Conservation (phyloP, 192 early-diverging fungal genomes). For the Chytriomyces confervae region DNA sequence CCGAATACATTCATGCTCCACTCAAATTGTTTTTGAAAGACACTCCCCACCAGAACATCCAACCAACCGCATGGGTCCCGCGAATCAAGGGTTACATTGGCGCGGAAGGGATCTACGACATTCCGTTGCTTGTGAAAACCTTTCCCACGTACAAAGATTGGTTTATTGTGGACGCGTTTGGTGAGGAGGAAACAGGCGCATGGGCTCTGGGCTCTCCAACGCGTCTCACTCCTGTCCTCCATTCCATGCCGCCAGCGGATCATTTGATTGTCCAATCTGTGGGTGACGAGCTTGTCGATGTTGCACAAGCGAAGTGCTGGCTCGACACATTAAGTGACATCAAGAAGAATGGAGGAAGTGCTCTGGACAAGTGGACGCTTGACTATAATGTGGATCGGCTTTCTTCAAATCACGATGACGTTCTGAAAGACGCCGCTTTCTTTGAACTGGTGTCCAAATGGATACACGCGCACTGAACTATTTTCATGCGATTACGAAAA, state of each 20-base stretch:
- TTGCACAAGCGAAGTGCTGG: slow-evolving; percentile 60
- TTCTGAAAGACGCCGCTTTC: neutral
- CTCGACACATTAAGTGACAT: slow-evolving; percentile 39
- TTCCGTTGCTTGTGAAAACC: slow-evolving; percentile 62
- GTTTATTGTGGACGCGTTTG: slow-evolving; percentile 79
- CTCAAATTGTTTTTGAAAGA: neutral
- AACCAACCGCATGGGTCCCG: neutral
- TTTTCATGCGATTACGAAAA: too few relatives aligned
- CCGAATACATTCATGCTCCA: slow-evolving; percentile 30
- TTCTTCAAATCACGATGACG: neutral
- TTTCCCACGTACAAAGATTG: slow-evolving; percentile 71
- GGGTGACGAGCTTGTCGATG: slow-evolving; percentile 72
- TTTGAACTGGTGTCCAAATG: slow-evolving; percentile 1
- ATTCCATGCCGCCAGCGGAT: neutral
- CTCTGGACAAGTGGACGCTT: neutral
- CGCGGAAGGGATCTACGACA: slow-evolving; percentile 85
- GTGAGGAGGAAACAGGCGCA: slow-evolving; percentile 37
- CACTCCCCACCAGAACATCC: too few relatives aligned
- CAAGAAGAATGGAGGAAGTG: slow-evolving; percentile 24
- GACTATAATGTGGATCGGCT: slow-evolving; percentile 1
- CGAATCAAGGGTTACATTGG: slow-evolving; percentile 70
- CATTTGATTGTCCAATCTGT: slow-evolving; percentile 71
- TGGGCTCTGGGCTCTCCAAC: slow-evolving; percentile 57
- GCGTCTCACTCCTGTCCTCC: slow-evolving; percentile 36
- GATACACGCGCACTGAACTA: neutral